Percentiles rank a stretch among this genome's conserved stretches.
Evolutionary conservation across 768 basidiomycete species (phyloP).

Genomic region (Lentinula guzmanii): DNA sequence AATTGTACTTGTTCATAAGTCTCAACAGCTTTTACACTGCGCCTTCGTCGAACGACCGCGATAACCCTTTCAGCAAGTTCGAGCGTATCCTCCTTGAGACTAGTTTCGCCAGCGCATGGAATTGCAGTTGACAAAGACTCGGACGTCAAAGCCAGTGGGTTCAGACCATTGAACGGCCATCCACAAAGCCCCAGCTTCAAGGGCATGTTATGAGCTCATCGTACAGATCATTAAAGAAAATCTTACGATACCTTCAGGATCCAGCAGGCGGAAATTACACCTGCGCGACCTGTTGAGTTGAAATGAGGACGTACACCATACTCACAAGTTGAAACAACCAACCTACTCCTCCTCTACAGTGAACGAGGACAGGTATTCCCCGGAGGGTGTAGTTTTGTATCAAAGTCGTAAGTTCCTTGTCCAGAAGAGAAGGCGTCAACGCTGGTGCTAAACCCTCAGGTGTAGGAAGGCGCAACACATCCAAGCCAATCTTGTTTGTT

Average conservation of each 20-base stretch:
- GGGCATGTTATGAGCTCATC: neutral
- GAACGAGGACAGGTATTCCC: slow-evolving; percentile 71
- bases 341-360: slow-evolving; percentile 90
- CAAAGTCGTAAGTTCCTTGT: slow-evolving; percentile 58
- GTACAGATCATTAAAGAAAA: neutral
- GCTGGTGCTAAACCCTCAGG: slow-evolving; percentile 87
- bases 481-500: slow-evolving; percentile 62
- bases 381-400: slow-evolving; percentile 68
- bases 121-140: neutral
- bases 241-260: slow-evolving; percentile 33
- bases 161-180: slow-evolving; percentile 35
- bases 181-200: slow-evolving; percentile 81
- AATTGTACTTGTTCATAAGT: slow-evolving; percentile 91
- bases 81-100: slow-evolving; percentile 42
- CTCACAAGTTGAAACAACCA: neutral
- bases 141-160: slow-evolving; percentile 7
- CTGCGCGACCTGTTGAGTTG: slow-evolving; percentile 54
- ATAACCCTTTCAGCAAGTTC: slow-evolving; percentile 71
- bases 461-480: slow-evolving; percentile 79
- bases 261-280: slow-evolving; percentile 90
- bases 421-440: slow-evolving; percentile 45
- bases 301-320: neutral
- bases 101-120: neutral
- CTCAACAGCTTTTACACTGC: slow-evolving; percentile 89
- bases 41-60: slow-evolving; percentile 59